Percentiles rank a stretch among this genome's conserved stretches.
Conservation (phyloP, 805 yeast species). For the Hanseniaspora lindneri region DNA sequence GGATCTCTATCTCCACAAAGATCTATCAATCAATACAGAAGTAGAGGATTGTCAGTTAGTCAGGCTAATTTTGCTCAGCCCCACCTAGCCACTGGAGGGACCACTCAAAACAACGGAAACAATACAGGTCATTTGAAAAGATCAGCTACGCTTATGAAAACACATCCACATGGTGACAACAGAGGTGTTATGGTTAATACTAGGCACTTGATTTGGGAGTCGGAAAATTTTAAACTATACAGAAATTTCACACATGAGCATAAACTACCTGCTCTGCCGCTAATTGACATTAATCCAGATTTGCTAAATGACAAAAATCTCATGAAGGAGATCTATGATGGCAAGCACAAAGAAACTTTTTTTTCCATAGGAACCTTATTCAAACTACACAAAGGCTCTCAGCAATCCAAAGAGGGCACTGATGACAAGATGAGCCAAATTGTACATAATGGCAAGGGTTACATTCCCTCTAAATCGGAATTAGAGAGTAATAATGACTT, state of each 20-base stretch:
- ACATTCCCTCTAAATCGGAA: conserved; percentile 13
- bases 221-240: conserved; percentile 22
- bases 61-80: conserved; percentile 14
- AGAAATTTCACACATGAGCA: conserved; percentile 26
- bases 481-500: conserved; percentile 12
- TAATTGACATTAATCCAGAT: conserved; percentile 15
- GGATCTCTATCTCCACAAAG: conserved; percentile 13
- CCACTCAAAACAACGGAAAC: not conserved
- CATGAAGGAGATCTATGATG: conserved; percentile 1
- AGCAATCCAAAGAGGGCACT: not conserved
- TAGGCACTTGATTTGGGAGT: conserved; percentile 18
- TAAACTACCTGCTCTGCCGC: conserved; percentile 21
- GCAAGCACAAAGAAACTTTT: conserved; percentile 2
- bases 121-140: conserved; percentile 16
- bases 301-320: conserved; percentile 4
- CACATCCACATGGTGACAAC: conserved; percentile 3
- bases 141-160: conserved; percentile 9
- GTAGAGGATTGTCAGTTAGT: conserved; percentile 20
- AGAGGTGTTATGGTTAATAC: conserved; percentile 11
- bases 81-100: not conserved
- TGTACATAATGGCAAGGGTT: conserved; percentile 7
- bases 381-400: conserved; percentile 10
- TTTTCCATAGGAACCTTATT: conserved; percentile 15
- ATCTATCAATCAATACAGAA: conserved; percentile 19
- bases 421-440: not conserved